These are phyloP conservation scores for Fusarium newnesense DNA, from an alignment of 2,329 filamentous ascomycete species.

Conservation along the genomic window DNA sequence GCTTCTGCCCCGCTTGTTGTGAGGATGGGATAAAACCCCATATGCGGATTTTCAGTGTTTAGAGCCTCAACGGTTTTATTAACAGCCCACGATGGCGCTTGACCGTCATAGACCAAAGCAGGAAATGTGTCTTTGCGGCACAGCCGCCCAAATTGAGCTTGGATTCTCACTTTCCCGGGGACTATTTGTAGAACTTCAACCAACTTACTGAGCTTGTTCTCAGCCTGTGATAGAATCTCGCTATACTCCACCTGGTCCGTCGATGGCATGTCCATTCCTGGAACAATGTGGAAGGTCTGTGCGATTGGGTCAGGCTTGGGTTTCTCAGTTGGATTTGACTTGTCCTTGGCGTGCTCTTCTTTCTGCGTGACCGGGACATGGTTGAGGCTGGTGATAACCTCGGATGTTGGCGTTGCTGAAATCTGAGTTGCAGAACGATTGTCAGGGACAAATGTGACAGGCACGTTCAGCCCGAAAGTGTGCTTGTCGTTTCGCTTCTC, in stretches of 20 bases:
- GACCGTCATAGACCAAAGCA: slow-evolving; percentile 32
- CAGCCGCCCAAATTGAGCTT: slow-evolving; percentile 45
- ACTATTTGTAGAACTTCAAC: slow-evolving; percentile 34
- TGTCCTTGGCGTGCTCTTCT: background rate
- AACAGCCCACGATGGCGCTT: slow-evolving; percentile 31
- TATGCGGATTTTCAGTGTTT: slow-evolving; percentile 5
- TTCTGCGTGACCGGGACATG: background rate
- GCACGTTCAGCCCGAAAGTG: slow-evolving; percentile 20
- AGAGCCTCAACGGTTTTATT: slow-evolving; percentile 8
- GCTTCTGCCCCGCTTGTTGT: slow-evolving; percentile 44
- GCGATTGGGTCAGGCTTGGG: too few species aligned
- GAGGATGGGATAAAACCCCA: slow-evolving; percentile 45
- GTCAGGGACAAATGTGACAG: background rate
- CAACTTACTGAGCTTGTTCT: slow-evolving; percentile 21
- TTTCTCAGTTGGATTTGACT: background rate
- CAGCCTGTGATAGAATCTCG: slow-evolving; percentile 18
- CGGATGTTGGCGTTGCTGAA: background rate
- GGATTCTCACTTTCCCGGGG: slow-evolving; percentile 41
- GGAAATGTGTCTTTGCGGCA: slow-evolving; percentile 39
- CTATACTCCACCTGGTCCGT: background rate
- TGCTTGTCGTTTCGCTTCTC: background rate
- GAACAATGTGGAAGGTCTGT: background rate
- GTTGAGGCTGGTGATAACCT: background rate
- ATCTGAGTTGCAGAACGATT: background rate
- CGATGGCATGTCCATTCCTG: slow-evolving; percentile 12